Evolutionary conservation across 306 rosid genomes (phyloP).

Genomic region (Lathyrus oleraceus): DNA sequence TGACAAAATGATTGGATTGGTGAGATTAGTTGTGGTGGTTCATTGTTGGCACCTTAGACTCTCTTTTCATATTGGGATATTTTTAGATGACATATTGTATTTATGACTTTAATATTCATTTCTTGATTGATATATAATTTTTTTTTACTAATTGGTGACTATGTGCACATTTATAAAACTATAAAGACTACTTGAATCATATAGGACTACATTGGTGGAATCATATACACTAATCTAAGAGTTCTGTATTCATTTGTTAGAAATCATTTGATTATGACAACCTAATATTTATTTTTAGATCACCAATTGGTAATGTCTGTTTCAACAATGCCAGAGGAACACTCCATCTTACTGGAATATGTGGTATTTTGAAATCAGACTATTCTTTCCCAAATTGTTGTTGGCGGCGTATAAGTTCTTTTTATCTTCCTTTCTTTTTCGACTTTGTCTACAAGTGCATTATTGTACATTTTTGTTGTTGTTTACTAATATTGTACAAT

Average conservation of each 20-base stretch:
- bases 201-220: no score
- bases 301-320: slow-evolving; percentile 19
- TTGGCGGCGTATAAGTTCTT: not conserved
- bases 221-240: not conserved
- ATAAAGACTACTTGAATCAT: no score
- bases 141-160: not conserved
- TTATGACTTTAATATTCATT: not conserved
- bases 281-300: not conserved
- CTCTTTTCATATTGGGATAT: slow-evolving; percentile 10
- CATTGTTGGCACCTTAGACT: slow-evolving; percentile 52
- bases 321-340: not conserved
- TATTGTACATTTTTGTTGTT: not conserved
- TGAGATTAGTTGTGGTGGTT: slow-evolving; percentile 54
- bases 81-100: slow-evolving; percentile 6
- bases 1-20: slow-evolving; percentile 46
- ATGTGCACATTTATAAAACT: no score
- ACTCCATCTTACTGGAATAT: slow-evolving; percentile 16
- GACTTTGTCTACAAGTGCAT: not conserved
- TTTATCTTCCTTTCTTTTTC: slow-evolving; percentile 11
- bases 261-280: slow-evolving; percentile 29
- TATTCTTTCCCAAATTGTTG: not conserved
- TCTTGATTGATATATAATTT: not conserved
- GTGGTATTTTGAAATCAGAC: not conserved
- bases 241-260: not conserved
- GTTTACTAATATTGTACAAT: no score